A percentile compares a stretch with the other conserved stretches of the same genome.
phyloP scores from a whole-genome alignment of 345 rosid genomes.

The Microcos paniculata region DNA sequence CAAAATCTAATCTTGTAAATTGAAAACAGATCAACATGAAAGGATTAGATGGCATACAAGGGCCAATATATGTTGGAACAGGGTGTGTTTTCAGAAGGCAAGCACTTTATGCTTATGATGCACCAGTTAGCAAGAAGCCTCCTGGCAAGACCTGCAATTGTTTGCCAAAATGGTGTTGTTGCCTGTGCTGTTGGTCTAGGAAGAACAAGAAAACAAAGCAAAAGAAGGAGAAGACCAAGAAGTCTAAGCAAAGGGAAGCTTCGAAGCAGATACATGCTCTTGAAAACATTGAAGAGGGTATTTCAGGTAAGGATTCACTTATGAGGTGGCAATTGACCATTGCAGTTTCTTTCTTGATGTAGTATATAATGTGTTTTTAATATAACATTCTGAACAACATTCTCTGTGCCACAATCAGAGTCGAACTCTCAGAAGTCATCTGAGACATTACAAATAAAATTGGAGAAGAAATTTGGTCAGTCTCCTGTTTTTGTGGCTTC shows the following conservation, averaged over 20 bases:
- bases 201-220: constrained; percentile 70
- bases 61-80: constrained; percentile 95
- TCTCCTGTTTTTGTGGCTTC: constrained; percentile 92
- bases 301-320: constrained; percentile 44
- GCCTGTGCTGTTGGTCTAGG: constrained; percentile 66
- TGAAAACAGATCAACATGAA: constrained; percentile 89
- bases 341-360: background rate
- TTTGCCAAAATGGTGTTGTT: constrained; percentile 95
- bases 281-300: constrained; percentile 77
- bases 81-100: constrained; percentile 97
- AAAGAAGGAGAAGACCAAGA: constrained; percentile 61
- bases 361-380: background rate
- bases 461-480: constrained; percentile 94
- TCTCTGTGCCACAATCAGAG: constrained; percentile 33
- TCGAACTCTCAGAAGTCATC: constrained; percentile 46
- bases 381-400: background rate
- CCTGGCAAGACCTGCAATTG: constrained; percentile 94
- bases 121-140: constrained; percentile 82
- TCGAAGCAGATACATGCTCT: constrained; percentile 92
- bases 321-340: background rate
- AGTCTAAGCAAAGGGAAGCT: constrained; percentile 64
- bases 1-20: constrained; percentile 12
- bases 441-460: constrained; percentile 53
- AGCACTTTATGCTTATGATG: constrained; percentile 92
- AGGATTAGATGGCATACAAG: constrained; percentile 98